Base-by-base conservation (phyloP, 2,329 filamentous ascomycete genomes). In the Lecanicillium sp. region DNA sequence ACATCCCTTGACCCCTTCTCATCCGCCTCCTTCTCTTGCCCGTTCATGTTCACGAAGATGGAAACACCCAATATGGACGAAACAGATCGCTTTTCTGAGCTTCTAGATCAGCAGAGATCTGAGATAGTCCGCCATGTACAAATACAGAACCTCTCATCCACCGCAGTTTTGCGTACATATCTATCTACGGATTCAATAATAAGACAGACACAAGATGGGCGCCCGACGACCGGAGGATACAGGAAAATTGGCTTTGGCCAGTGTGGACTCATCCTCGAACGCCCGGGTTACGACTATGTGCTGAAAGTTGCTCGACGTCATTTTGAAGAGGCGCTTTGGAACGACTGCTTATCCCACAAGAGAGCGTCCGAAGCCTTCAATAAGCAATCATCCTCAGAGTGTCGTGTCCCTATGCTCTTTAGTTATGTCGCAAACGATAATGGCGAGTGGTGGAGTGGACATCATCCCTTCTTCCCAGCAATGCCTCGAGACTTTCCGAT, bases 211-310 rank as follows among this genome's bases (percentile, higher is more conserved):
- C n/a, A n/a, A n/a, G n/a, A n/a, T n/a, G n/a, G n/a, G n/a, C n/a
- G n/a, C n/a, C n/a, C n/a, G n/a, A n/a, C n/a, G n/a, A n/a, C n/a
- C n/a, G n/a, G n/a, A n/a, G n/a, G 5, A 12, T 27, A 25, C 9
- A 36, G 46, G 14, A 53, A 48, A 29, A 51, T 54, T 13, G 51
- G 51, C 1, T 53, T 54, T 32, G 51, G 51, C 2, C 52, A 54
- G 32, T 55, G 53, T 35, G 50, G 51, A 4, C 40, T 53, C 9
- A 30, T 54, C 16, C 51, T 52, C 28, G 40, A 48, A 19, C 34
- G 40, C 9, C 46, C 49, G 12, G 45, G 45, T 11, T 27, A 30
- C 7, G 18, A 6, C 7, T 41, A 35, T 14, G 51, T 49, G 1
- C 30, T 53, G 14, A 55, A 55, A 36, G 20, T 52, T 4, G 45